phyloP scores from a whole-genome alignment of 306 rosid genomes.

The Acacia confusa region DNA sequence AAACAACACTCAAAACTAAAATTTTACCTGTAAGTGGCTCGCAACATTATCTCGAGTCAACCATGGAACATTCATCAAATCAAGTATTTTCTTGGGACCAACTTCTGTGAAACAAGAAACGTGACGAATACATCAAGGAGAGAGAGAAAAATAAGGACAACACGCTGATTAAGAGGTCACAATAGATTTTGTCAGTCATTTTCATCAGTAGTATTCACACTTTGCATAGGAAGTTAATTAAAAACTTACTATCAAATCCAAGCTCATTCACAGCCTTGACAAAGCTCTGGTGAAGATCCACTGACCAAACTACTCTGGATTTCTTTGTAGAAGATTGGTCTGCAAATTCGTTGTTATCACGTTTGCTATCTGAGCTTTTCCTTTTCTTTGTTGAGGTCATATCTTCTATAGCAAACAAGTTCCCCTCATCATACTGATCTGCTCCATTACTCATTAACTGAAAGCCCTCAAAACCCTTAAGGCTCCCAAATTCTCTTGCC shows the following conservation, averaged over 20 bases:
- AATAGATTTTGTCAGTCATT: slow-evolving; percentile 4
- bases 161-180: background rate
- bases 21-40: slow-evolving; percentile 83
- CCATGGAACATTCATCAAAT: slow-evolving; percentile 85
- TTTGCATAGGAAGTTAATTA: background rate
- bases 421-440: slow-evolving; percentile 65
- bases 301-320: slow-evolving; percentile 89
- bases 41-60: slow-evolving; percentile 84
- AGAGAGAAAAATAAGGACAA: background rate
- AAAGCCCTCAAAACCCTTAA: slow-evolving; percentile 56
- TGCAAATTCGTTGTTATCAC: slow-evolving; percentile 58
- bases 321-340: slow-evolving; percentile 67
- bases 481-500: slow-evolving; percentile 64
- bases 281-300: slow-evolving; percentile 89
- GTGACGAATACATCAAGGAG: slow-evolving; percentile 28
- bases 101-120: slow-evolving; percentile 64
- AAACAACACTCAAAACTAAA: slow-evolving; percentile 18
- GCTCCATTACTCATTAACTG: slow-evolving; percentile 47
- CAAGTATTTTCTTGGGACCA: slow-evolving; percentile 90
- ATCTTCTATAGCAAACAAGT: slow-evolving; percentile 61
- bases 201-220: slow-evolving; percentile 13
- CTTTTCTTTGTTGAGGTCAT: slow-evolving; percentile 53
- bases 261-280: slow-evolving; percentile 84
- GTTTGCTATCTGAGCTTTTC: slow-evolving; percentile 56
- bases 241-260: slow-evolving; percentile 79